These are phyloP conservation scores for Coniella vitis DNA, from an alignment of 2,329 filamentous ascomycete species.

Conservation along the genomic window DNA sequence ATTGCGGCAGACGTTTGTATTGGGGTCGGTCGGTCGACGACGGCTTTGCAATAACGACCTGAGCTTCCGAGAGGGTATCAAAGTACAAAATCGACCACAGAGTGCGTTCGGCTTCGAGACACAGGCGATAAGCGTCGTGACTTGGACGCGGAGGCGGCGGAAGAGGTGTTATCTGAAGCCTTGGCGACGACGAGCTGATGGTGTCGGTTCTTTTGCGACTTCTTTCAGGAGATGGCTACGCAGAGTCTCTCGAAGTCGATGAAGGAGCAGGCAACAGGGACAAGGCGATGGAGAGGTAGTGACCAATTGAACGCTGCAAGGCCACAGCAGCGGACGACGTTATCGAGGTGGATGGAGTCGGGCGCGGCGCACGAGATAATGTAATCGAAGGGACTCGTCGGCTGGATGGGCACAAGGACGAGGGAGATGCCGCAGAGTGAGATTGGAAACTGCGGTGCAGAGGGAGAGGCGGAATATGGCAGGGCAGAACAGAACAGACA, in stretches of 20 bases:
- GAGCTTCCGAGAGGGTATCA: constrained; percentile 13
- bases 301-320: not conserved
- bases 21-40: constrained; percentile 5
- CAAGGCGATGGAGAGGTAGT: not conserved
- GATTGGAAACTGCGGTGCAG: not conserved
- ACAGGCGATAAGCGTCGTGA: no score
- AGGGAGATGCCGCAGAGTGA: not conserved
- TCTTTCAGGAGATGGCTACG: no score
- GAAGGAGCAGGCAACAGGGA: not conserved
- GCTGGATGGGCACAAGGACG: constrained; percentile 1
- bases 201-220: no score
- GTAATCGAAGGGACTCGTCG: not conserved
- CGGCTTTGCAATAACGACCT: constrained; percentile 14
- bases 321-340: not conserved
- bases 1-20: constrained; percentile 9
- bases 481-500: not conserved
- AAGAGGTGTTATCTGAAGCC: no score
- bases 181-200: no score
- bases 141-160: no score
- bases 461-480: constrained; percentile 2
- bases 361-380: not conserved
- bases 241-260: not conserved
- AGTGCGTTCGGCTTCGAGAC: not conserved
- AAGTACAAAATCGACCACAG: not conserved
- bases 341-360: not conserved